phyloP scores from a whole-genome alignment of 257 asterid genomes.

The Lithospermum erythrorhizon region DNA sequence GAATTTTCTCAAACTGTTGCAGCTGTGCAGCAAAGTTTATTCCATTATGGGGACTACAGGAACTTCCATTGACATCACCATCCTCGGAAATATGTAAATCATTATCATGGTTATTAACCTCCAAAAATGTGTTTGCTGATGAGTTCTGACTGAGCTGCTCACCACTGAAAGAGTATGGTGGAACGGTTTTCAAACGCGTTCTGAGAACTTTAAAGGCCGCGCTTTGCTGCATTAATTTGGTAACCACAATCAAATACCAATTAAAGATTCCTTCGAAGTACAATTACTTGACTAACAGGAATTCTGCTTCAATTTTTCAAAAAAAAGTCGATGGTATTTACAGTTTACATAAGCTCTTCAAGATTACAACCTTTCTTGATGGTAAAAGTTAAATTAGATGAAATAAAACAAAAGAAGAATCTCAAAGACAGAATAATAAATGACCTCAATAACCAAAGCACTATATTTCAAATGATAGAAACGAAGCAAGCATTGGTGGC shows the following conservation, averaged over 20 bases:
- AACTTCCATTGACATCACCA: slow-evolving; percentile 38
- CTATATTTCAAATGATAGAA: no score
- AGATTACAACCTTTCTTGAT: not conserved
- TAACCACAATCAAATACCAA: not conserved
- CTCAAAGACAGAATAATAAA: no score
- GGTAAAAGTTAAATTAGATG: not conserved
- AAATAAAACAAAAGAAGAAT: not conserved
- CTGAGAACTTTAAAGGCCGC: slow-evolving; percentile 86
- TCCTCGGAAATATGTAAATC: slow-evolving; percentile 46
- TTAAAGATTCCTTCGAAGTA: not conserved
- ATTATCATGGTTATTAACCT: slow-evolving; percentile 21
- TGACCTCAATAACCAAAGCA: no score
- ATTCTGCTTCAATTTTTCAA: not conserved
- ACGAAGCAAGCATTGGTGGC: not conserved
- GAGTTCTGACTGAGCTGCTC: slow-evolving; percentile 36
- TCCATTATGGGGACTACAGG: slow-evolving; percentile 31
- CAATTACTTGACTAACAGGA: not conserved
- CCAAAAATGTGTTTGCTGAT: slow-evolving; percentile 37
- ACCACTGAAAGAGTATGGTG: slow-evolving; percentile 65
- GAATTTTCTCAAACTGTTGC: slow-evolving; percentile 69
- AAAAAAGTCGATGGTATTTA: not conserved
- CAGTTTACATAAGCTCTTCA: not conserved
- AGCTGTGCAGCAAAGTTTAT: slow-evolving; percentile 55
- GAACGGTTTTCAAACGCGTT: slow-evolving; percentile 85
- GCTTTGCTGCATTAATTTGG: slow-evolving; percentile 67